These are phyloP conservation scores for Auricularia auricula-judae DNA, from an alignment of 768 basidiomycete genomes.

Conservation along the genomic window DNA sequence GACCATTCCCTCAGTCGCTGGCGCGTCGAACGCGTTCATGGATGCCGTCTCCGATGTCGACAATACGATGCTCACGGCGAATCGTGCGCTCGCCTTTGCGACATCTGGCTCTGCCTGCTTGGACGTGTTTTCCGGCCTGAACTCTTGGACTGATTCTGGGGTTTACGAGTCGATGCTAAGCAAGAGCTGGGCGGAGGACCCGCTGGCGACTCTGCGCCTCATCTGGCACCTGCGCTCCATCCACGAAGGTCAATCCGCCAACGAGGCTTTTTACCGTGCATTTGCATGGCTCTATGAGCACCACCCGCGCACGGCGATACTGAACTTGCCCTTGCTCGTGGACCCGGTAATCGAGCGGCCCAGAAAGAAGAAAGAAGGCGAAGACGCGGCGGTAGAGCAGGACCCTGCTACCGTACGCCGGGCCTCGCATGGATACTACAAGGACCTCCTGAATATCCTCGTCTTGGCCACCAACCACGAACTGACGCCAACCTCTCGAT, in stretches of 20 bases:
- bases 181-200: constrained; percentile 48
- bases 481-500: constrained; percentile 17
- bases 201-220: constrained; percentile 45
- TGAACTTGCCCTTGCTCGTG: constrained; percentile 44
- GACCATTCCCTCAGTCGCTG: neutral
- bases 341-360: constrained; percentile 36
- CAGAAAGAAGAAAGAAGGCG: constrained; percentile 6
- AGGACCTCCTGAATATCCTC: constrained; percentile 62
- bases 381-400: constrained; percentile 3
- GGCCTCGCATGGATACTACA: constrained; percentile 57
- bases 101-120: constrained; percentile 43
- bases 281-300: constrained; percentile 61
- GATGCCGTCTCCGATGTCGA: constrained; percentile 34
- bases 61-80: constrained; percentile 38
- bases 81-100: constrained; percentile 36
- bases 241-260: constrained; percentile 55
- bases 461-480: constrained; percentile 45
- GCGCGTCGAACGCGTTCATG: constrained; percentile 38
- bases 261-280: constrained; percentile 44
- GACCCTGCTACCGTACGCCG: constrained; percentile 6
- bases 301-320: constrained; percentile 59
- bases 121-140: constrained; percentile 45
- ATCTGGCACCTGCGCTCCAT: constrained; percentile 64
- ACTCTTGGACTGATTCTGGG: constrained; percentile 11
- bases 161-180: constrained; percentile 27